A percentile compares a stretch with the other conserved stretches of the same genome.
These are phyloP conservation scores for Starmerella apicola DNA, from an alignment of 805 yeast genomes.

Conservation along the genomic window DNA sequence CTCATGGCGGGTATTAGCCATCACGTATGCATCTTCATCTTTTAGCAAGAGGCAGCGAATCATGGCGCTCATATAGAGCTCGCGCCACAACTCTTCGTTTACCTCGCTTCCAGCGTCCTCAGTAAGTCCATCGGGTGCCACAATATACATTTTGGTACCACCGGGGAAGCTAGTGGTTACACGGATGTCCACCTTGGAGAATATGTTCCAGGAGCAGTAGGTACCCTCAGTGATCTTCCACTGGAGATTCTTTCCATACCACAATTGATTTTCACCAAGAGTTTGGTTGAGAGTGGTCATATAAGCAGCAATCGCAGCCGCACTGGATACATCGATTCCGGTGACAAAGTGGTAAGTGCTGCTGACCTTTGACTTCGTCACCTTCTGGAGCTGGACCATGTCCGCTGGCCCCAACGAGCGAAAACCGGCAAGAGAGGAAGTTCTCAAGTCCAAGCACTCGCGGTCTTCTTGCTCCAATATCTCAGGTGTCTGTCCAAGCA, in stretches of 20 bases:
- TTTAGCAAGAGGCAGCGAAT: constrained; percentile 66
- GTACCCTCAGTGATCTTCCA: constrained; percentile 34
- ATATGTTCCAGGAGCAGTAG: constrained; percentile 53
- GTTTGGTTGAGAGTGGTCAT: constrained; percentile 36
- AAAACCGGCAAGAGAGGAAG: constrained; percentile 32
- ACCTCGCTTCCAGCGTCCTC: constrained; percentile 27
- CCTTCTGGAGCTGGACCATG: constrained; percentile 38
- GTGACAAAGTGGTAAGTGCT: constrained; percentile 44
- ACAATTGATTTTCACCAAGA: constrained; percentile 45
- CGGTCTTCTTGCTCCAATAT: constrained; percentile 37
- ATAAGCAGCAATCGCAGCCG: constrained; percentile 45
- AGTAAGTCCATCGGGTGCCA: constrained; percentile 19
- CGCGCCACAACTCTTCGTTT: constrained; percentile 31
- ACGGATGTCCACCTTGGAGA: constrained; percentile 61
- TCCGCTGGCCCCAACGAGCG: constrained; percentile 67
- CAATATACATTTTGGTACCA: constrained; percentile 29
- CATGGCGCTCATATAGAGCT: constrained; percentile 54
- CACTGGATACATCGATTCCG: constrained; percentile 42
- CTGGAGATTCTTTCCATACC: constrained; percentile 52
- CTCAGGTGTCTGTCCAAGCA: constrained; percentile 19
- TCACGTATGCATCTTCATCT: constrained; percentile 60
- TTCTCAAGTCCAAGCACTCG: constrained; percentile 42
- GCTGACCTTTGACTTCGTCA: constrained; percentile 34
- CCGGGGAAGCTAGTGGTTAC: constrained; percentile 49
- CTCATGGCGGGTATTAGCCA: constrained; percentile 74